Conservation (phyloP, 2,329 filamentous ascomycete genomes). For the Trichoderma harzianum region DNA sequence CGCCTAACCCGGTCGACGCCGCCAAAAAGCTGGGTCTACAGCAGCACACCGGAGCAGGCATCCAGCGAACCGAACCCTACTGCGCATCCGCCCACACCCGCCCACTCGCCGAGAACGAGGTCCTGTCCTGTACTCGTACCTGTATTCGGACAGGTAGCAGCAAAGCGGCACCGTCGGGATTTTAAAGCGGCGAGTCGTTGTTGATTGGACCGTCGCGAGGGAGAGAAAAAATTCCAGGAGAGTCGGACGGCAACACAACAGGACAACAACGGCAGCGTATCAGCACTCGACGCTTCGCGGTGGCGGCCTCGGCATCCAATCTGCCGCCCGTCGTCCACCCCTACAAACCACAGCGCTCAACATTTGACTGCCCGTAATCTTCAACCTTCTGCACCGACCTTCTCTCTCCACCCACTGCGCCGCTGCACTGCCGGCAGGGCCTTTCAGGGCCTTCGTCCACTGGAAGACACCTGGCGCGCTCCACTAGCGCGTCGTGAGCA, state of each 20-base stretch:
- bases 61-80: slow-evolving; percentile 13
- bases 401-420: slow-evolving; percentile 2
- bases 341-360: neutral
- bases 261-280: neutral
- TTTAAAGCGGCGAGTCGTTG: neutral
- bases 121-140: neutral
- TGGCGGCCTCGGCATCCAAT: slow-evolving; percentile 13
- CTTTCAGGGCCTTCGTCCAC: slow-evolving; percentile 10
- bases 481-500: slow-evolving; percentile 13
- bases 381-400: neutral
- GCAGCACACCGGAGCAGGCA: slow-evolving; percentile 3
- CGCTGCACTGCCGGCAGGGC: slow-evolving; percentile 6
- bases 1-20: neutral
- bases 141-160: neutral
- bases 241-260: neutral
- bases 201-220: slow-evolving; percentile 10
- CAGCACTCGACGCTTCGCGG: slow-evolving; percentile 3
- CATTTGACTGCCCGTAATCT: neutral
- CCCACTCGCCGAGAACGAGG: neutral
- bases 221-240: neutral
- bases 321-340: neutral
- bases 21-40: slow-evolving; percentile 7
- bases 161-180: slow-evolving; percentile 2
- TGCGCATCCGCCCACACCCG: slow-evolving; percentile 9
- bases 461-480: slow-evolving; percentile 12